Evolutionary conservation across 2,329 filamentous ascomycete genomes (phyloP), one percentile per base, ranked within the genome.

Genomic region (Cladobotryum protrusum): DNA sequence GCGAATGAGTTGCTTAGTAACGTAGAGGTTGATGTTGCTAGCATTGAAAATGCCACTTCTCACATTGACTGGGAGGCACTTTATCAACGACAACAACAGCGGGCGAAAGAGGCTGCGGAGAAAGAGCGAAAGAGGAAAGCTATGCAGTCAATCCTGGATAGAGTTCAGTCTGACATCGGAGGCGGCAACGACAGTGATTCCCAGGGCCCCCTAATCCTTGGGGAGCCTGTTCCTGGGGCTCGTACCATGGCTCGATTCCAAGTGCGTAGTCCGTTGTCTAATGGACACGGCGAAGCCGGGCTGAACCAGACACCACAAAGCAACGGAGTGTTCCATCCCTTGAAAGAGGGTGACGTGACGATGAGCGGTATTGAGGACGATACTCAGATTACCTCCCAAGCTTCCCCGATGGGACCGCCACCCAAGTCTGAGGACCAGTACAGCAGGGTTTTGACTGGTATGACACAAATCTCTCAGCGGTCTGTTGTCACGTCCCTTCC

Each of bases 1-100:
- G 91, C 89, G 1, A 95, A 95, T 52, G 93, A 99, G 69, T 82
- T 99, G 59, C 74, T 91, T 34, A 83, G 89, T 18, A 97, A 97
- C 62, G 92, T 96, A 2, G 90, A 96, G 64, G 92, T 97, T 33
- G 92, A 97, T 67, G 86, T 97, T 55, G 82, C 83, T 40, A 82
- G 80, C 43, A 83, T 96, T 50, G 85, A 89, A 61, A 74, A 76
- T 39, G 77, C 87, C 55, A 81, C 86, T 13, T 74, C 73, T 11
- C 72, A 86, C 33, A 74, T 86, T 37, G 85, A 93, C 60, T 96
- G 90, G 72, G 89, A 96, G 56, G 85, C 81, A 43, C 78, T 96
- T 3, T 91, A 93, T 65, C 72, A 80, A 45, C 78, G 87, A 43
- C 87, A 93, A 63, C 64, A 85, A 43, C 79, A 84, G 61, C 79